phyloP scores from a whole-genome alignment of 2,329 filamentous ascomycete species.

The Esteya vermicola region DNA sequence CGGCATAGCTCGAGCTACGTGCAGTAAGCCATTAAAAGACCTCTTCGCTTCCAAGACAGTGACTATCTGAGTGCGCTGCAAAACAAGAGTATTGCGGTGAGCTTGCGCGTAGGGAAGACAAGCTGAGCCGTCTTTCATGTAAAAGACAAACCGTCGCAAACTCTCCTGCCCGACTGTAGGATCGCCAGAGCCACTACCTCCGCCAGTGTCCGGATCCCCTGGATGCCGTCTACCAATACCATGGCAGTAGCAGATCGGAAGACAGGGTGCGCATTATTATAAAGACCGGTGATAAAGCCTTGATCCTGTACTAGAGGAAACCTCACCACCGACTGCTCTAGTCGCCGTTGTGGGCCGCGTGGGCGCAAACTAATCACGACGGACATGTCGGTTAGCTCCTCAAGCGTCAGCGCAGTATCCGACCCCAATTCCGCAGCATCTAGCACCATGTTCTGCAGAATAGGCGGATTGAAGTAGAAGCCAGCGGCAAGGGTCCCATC shows the following conservation, averaged over 20 bases:
- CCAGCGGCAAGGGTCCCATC: conserved; percentile 37
- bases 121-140: conserved; percentile 53
- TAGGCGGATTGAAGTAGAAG: conserved; percentile 71
- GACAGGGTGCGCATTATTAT: conserved; percentile 53
- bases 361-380: conserved; percentile 54
- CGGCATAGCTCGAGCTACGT: conserved; percentile 64
- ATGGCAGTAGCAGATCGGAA: conserved; percentile 47
- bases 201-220: conserved; percentile 31
- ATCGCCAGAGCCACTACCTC: neutral
- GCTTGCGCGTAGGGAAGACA: conserved; percentile 73
- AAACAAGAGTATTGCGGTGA: conserved; percentile 42
- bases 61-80: conserved; percentile 49
- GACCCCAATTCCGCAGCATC: conserved; percentile 60
- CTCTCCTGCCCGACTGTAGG: neutral
- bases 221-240: neutral
- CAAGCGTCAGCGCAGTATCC: conserved; percentile 40
- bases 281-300: conserved; percentile 70
- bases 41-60: conserved; percentile 48
- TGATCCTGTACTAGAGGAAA: conserved; percentile 85
- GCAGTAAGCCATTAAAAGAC: conserved; percentile 64
- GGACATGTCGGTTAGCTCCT: conserved; percentile 42
- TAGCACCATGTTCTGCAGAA: conserved; percentile 66
- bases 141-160: conserved; percentile 60
- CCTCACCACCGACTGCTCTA: conserved; percentile 46
- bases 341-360: conserved; percentile 16